phyloP scores from a whole-genome alignment of 176 grass and related monocot species.

The Bolboschoenus planiculmis region DNA sequence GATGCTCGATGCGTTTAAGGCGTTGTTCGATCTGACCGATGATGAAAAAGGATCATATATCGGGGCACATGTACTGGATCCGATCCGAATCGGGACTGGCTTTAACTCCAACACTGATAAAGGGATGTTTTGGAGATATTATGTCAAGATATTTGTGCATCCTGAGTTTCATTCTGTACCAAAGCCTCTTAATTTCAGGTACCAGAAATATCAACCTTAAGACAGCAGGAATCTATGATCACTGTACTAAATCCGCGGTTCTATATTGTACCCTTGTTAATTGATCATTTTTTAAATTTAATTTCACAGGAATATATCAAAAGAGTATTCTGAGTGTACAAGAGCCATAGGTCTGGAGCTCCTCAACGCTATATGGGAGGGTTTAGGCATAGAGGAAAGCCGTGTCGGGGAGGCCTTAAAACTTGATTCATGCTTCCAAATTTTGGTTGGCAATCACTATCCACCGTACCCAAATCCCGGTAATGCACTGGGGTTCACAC shows the following conservation, averaged over 20 bases:
- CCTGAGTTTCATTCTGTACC: slow-evolving; percentile 49
- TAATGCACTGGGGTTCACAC: slow-evolving; percentile 23
- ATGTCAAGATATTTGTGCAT: slow-evolving; percentile 62
- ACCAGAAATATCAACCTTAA: neutral
- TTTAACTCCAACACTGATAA: slow-evolving; percentile 43
- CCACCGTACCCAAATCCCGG: slow-evolving; percentile 23
- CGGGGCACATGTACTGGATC: slow-evolving; percentile 36
- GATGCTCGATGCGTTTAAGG: slow-evolving; percentile 20
- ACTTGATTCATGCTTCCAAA: slow-evolving; percentile 54
- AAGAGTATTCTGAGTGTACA: slow-evolving; percentile 38
- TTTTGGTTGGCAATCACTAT: slow-evolving; percentile 51
- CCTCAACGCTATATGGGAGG: slow-evolving; percentile 38
- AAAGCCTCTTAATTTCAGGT: slow-evolving; percentile 57
- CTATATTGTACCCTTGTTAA: neutral
- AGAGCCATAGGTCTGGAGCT: slow-evolving; percentile 37
- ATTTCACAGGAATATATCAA: slow-evolving; percentile 33
- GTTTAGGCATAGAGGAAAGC: slow-evolving; percentile 40
- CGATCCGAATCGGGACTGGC: slow-evolving; percentile 47
- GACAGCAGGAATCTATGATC: too few relatives aligned
- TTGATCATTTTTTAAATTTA: neutral
- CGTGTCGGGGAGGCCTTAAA: slow-evolving; percentile 26
- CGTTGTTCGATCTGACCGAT: slow-evolving; percentile 35
- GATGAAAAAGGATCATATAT: slow-evolving; percentile 41
- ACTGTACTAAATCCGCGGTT: too few relatives aligned
- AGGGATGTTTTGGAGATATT: slow-evolving; percentile 42